Conservation (phyloP, 495 filamentous ascomycete species). For the Annulohypoxylon maeteangense region DNA sequence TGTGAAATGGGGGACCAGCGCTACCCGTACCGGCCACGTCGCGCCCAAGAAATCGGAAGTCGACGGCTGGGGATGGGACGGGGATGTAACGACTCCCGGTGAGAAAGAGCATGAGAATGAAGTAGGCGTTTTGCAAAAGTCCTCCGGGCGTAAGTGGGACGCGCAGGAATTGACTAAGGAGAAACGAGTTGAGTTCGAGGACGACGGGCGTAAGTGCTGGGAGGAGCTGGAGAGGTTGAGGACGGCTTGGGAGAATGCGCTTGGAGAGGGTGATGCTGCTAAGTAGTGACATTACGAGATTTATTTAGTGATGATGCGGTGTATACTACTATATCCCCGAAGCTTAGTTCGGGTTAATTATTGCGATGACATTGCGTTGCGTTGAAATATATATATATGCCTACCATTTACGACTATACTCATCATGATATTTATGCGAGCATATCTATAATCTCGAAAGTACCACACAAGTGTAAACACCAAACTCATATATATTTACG, state of each 20-base stretch:
- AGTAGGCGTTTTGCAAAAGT: conserved; percentile 45
- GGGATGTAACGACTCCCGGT: conserved; percentile 65
- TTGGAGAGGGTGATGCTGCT: conserved; percentile 32
- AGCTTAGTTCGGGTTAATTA: not conserved
- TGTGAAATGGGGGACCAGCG: conserved; percentile 86
- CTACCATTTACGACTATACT: not conserved
- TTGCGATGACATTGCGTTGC: not conserved
- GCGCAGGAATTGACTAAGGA: conserved; percentile 70
- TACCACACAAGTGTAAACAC: not conserved
- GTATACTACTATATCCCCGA: not conserved
- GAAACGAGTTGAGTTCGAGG: conserved; percentile 75
- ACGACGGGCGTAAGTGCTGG: conserved; percentile 78
- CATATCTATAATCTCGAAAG: not conserved
- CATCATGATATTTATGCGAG: not conserved
- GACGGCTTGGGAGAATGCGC: conserved; percentile 74
- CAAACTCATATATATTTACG: not conserved
- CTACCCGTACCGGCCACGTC: conserved; percentile 66
- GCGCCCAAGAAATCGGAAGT: conserved; percentile 77
- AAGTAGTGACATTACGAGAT: not conserved
- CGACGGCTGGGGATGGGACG: conserved; percentile 86
- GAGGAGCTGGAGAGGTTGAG: conserved; percentile 85
- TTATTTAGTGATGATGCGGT: not conserved
- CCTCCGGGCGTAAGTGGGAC: conserved; percentile 65
- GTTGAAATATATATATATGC: not conserved
- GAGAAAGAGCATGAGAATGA: conserved; percentile 56